Base-by-base conservation (phyloP, 2,329 filamentous ascomycete genomes). In the Pestalotiopsis sp. region DNA sequence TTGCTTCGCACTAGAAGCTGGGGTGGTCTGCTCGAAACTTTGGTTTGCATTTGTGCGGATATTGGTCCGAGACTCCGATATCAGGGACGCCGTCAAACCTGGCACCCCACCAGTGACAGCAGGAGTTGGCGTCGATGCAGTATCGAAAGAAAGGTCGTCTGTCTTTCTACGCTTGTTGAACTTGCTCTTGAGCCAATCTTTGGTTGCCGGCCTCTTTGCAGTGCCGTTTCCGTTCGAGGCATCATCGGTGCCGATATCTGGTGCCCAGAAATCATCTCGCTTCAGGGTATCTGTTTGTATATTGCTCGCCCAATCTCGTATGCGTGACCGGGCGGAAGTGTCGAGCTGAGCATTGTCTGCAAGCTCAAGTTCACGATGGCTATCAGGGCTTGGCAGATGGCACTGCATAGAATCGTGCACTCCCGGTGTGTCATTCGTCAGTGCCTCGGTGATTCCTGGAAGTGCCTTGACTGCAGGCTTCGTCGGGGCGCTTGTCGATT, bases 321-420 rank as follows among this genome's bases (percentile, higher is more conserved):
- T 77, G 22, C 67, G 72, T 67, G 59, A 69, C 24, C 39, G 70
- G 62, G 70, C 72, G 13, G 74, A 70, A 9, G 57, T 66, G 39
- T 70, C 70, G 9, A 72, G 62, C 63, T 69, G 48, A 24, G 48
- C 30, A 24, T 60, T 65, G 24, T 63, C 40, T 24, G 56, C 44
- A 10, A 73, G 62, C 61, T 74, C 66, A 35, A 73, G 57, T 44
- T 76, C 71, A 60, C 71, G 68, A 65, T 75, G 70, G 69, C 75
- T 77, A 66, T 75, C 71, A 10, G 77, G 75, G 59, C 77, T 79
- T 4, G 82, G 82, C 10, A 85, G 74, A 68, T 83, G 80, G 67
- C 80, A 83, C 55, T 77, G 75, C 39, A 77, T 73, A 64, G 75
- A 75, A 64, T 70, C 70, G n/a, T 65, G 65, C 1, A 66, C 66